Percentiles rank a stretch among this genome's conserved stretches.
Conservation (phyloP, 805 yeast species). For the Crinitomyces ghanaensis region DNA sequence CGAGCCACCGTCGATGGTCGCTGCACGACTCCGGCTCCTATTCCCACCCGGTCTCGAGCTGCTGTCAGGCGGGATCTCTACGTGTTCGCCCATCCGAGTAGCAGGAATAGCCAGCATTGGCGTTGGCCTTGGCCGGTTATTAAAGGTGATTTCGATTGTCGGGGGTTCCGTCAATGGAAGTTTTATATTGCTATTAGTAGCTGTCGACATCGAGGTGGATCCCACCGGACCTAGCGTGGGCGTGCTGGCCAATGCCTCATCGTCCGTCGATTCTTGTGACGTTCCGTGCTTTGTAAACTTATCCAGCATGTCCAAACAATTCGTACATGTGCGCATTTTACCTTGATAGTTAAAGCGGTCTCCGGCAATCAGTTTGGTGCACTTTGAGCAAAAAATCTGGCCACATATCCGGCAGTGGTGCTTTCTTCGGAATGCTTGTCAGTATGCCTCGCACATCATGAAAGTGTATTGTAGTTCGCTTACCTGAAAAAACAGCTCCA, state of each 20-base stretch:
- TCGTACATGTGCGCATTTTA: constrained; percentile 63
- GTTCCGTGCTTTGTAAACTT: too few relatives aligned
- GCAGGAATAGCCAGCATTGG: constrained; percentile 78
- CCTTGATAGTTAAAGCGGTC: constrained; percentile 52
- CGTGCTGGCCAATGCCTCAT: too few relatives aligned
- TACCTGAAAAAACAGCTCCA: constrained; percentile 55
- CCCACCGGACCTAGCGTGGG: too few relatives aligned
- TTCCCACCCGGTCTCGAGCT: constrained; percentile 2
- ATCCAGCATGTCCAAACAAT: constrained; percentile 52
- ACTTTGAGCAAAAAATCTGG: constrained; percentile 78
- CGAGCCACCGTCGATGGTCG: constrained; percentile 10
- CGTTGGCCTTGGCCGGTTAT: constrained; percentile 35
- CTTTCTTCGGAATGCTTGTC: constrained; percentile 60
- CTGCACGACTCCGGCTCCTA: constrained; percentile 9
- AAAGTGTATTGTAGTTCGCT: constrained; percentile 3
- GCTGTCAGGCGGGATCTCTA: constrained; percentile 41
- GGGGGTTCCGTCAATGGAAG: too few relatives aligned
- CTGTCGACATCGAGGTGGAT: too few relatives aligned
- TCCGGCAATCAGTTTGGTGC: constrained; percentile 66
- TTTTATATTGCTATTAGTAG: too few relatives aligned
- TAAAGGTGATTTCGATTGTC: constrained; percentile 15
- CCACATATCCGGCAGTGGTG: constrained; percentile 97
- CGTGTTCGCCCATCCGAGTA: constrained; percentile 65
- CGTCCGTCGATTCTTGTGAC: too few relatives aligned
- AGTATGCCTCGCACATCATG: background rate